phyloP scores from a whole-genome alignment of 257 asterid species.

The Nemophila menziesii region DNA sequence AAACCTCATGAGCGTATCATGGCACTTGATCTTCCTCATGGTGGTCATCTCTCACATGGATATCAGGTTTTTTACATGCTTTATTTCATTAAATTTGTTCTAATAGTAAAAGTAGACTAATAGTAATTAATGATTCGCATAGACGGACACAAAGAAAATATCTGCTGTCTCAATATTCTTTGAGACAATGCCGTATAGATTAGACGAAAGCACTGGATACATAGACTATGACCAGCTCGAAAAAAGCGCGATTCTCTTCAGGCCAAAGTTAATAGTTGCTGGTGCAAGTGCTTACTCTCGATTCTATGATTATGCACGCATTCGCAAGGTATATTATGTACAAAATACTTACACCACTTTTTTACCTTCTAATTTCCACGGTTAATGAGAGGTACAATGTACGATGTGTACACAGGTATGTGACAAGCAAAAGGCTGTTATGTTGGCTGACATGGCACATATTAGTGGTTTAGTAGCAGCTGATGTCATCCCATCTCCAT shows the following conservation, averaged over 20 bases:
- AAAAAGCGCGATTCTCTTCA: conserved; percentile 35
- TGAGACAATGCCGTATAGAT: conserved; percentile 91
- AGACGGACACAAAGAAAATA: conserved; percentile 81
- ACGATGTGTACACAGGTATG: conserved; percentile 16
- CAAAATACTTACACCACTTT: not conserved
- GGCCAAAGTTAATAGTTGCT: conserved; percentile 81
- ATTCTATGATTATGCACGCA: conserved; percentile 22
- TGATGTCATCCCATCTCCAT: conserved; percentile 64
- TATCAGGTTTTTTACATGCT: conserved; percentile 41
- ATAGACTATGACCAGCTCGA: conserved; percentile 68
- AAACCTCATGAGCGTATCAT: conserved; percentile 85
- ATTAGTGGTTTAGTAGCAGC: conserved; percentile 98
- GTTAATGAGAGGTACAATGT: not conserved
- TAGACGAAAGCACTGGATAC: conserved; percentile 63
- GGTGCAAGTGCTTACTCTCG: conserved; percentile 80
- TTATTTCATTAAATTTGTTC: not conserved
- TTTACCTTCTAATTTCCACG: not conserved
- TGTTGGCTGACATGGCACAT: conserved; percentile 96
- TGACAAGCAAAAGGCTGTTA: conserved; percentile 40
- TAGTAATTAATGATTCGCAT: conserved; percentile 1
- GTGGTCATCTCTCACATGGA: conserved; percentile 93
- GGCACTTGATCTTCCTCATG: conserved; percentile 98
- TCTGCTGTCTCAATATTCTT: conserved; percentile 83
- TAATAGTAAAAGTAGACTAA: conserved; percentile 2
- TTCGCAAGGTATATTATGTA: conserved; percentile 15